Evolutionary conservation across 1,284 basidiomycete genomes (phyloP), one percentile per base, ranked within the genome.

Genomic region (Anthracocystis panici-leucophaei): DNA sequence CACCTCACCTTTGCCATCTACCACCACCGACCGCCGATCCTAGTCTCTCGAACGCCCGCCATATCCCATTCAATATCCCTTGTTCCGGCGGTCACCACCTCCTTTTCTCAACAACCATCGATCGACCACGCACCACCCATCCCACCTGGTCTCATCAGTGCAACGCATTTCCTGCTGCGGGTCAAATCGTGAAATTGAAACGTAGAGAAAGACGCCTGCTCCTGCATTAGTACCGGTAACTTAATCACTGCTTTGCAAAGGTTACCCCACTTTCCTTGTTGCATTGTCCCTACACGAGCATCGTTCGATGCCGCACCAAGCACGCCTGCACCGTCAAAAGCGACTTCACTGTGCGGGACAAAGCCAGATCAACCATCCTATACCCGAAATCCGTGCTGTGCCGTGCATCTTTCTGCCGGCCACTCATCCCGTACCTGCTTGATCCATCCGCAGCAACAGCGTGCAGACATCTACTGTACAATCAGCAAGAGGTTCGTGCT

Each of bases 91-190:
- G 7, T 50, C 49, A 21, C 20, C 48, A 20, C 9, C 27, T 49
- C 20, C n/a, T 31, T 31, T 27, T 49, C 48, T 49, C n/a, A 12
- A 38, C 35, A 38, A 38, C 35, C 35, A 38, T 38, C 14, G 35
- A 45, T 31, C 38, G 38, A 45, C 54, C 42, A 46, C 45, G 16
- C 27, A 18, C 21, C 21, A 9, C 23, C 9, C 38, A 44, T 35
- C 56, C 56, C 56, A 57, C 56, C 27, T 29, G 35, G 5, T 48
- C 41, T 57, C 56, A 57, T 57, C 45, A 31, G n/a, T 23, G 38
- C 35, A 38, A 3, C 25, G 11, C 33, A n/a, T 7, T 18, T 49
- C 25, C 46, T 38, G 35, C 35, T 38, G 35, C 35, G 35, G 35
- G 35, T 38, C 35, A 14, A 38, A 2, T 16, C 5, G 35, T 2